phyloP scores from a whole-genome alignment of 306 rosid genomes.

The Prunus kanzakura region DNA sequence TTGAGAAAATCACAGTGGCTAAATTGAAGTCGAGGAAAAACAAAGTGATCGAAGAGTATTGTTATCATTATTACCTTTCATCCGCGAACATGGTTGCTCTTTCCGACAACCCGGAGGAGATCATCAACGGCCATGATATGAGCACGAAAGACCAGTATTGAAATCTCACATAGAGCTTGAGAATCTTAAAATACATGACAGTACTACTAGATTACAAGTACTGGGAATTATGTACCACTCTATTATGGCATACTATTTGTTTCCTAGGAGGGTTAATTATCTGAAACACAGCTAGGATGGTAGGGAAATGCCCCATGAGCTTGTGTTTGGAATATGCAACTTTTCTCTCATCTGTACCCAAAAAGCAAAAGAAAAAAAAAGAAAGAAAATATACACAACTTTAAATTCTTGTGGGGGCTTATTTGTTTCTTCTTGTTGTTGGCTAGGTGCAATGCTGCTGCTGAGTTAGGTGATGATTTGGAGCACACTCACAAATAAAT shows the following conservation, averaged over 20 bases:
- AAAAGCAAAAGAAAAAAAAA: neutral
- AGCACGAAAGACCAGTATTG: neutral
- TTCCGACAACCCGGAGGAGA: too few relatives aligned
- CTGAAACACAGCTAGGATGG: slow-evolving; percentile 53
- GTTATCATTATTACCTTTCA: too few relatives aligned
- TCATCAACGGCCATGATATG: neutral
- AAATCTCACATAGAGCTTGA: neutral
- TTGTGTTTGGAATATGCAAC: slow-evolving; percentile 35
- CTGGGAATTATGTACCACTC: neutral
- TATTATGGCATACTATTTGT: slow-evolving; percentile 33
- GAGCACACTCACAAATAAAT: slow-evolving; percentile 33
- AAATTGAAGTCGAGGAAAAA: too few relatives aligned
- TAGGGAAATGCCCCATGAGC: slow-evolving; percentile 47
- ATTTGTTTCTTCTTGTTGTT: neutral
- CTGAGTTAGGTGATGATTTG: slow-evolving; percentile 35
- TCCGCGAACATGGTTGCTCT: too few relatives aligned
- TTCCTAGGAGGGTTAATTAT: slow-evolving; percentile 67
- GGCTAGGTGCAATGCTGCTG: slow-evolving; percentile 34
- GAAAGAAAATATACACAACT: neutral
- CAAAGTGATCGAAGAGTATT: too few relatives aligned
- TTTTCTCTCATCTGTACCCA: neutral
- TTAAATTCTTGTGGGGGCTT: slow-evolving; percentile 33
- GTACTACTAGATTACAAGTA: neutral
- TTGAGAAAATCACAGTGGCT: too few relatives aligned
- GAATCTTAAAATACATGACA: neutral